A percentile compares a stretch with the other conserved stretches of the same genome.
phyloP scores from a whole-genome alignment of 306 rosid genomes.

The Cicer cuneatum region DNA sequence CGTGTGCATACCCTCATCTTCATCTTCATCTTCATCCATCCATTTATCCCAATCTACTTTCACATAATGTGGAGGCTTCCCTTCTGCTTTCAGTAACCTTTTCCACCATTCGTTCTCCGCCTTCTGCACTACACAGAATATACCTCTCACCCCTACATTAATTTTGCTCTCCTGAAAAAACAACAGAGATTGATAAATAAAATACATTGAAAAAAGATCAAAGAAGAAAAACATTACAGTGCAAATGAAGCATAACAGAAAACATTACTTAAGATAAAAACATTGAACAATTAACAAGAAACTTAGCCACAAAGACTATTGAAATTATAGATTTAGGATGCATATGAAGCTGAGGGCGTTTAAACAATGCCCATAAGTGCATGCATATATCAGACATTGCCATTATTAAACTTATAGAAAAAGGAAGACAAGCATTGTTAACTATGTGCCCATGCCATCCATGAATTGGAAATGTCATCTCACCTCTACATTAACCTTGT shows the following conservation, averaged over 20 bases:
- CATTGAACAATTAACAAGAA: neutral
- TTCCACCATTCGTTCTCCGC: constrained; percentile 88
- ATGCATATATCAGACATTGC: neutral
- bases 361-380: neutral
- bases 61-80: constrained; percentile 81
- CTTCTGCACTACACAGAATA: constrained; percentile 80
- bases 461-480: constrained; percentile 28
- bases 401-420: neutral
- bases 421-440: neutral
- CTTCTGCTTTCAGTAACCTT: constrained; percentile 71
- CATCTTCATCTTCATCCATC: constrained; percentile 96
- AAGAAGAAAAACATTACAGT: neutral
- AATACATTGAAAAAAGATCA: neutral
- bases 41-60: constrained; percentile 98
- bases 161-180: constrained; percentile 87
- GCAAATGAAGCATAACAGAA: constrained; percentile 15
- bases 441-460: neutral
- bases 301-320: neutral
- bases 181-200: neutral
- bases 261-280: neutral
- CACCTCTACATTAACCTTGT: constrained; percentile 89
- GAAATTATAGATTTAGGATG: neutral
- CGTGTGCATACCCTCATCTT: constrained; percentile 57
- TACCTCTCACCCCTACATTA: constrained; percentile 73
- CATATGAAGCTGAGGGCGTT: neutral